These are phyloP conservation scores for Leccinum discolor DNA, from an alignment of 1,284 basidiomycete genomes.

Conservation along the genomic window DNA sequence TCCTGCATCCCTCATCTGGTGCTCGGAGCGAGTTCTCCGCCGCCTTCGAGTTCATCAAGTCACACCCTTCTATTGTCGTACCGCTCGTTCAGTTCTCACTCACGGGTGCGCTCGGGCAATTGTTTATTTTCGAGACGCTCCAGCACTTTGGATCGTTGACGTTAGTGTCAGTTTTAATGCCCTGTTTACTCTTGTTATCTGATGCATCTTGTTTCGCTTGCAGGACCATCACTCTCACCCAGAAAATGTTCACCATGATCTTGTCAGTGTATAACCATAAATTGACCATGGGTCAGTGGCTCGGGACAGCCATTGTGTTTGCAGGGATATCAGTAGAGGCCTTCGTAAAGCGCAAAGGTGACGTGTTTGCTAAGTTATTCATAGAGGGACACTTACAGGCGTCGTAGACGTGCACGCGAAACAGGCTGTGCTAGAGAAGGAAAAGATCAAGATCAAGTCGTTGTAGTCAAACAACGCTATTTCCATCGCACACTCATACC, in stretches of 20 bases:
- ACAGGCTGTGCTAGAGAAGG: conserved; percentile 75
- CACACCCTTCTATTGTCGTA: conserved; percentile 77
- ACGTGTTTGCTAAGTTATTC: conserved; percentile 11
- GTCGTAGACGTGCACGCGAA: conserved; percentile 76
- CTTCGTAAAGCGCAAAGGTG: conserved; percentile 83
- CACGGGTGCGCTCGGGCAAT: conserved; percentile 91
- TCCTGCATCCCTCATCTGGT: conserved; percentile 62
- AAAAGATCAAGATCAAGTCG: conserved; percentile 79
- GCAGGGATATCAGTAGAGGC: conserved; percentile 94
- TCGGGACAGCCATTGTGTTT: conserved; percentile 90
- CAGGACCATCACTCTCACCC: conserved; percentile 93
- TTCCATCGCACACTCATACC: conserved; percentile 16
- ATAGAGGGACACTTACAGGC: conserved; percentile 2
- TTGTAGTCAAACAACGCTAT: conserved; percentile 42
- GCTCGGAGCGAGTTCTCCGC: conserved; percentile 67
- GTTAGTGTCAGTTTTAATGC: conserved; percentile 66
- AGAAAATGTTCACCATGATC: conserved; percentile 98
- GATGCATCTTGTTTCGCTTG: conserved; percentile 6
- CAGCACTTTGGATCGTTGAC: conserved; percentile 96
- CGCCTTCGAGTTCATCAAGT: conserved; percentile 75
- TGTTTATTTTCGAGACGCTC: conserved; percentile 98
- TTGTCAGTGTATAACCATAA: conserved; percentile 94
- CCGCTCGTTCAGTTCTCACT: conserved; percentile 88
- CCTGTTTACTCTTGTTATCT: not conserved
- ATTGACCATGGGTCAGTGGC: conserved; percentile 87